Evolutionary conservation across 352 stramenopile species (phyloP), one percentile per base, ranked within the genome.

Genomic region (Globisporangium middletonii): DNA sequence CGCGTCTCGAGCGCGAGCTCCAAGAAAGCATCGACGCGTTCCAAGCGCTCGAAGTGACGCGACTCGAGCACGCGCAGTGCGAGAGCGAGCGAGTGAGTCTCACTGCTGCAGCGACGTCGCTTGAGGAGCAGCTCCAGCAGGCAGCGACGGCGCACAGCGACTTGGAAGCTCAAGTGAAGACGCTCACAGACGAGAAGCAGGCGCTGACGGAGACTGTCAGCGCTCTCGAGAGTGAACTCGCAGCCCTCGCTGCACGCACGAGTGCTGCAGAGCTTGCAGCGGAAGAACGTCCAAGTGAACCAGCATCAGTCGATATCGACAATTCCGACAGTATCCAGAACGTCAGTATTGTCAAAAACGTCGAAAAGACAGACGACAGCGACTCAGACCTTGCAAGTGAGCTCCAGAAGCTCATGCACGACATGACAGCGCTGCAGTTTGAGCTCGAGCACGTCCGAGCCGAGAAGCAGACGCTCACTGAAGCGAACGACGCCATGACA

Each of bases 381-480:
- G 47, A 65, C 2, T 43, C 49, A 41, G 43, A 38, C 44, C 38
- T 66, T 16, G 28, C 55, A 4, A 28, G 11, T 28, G 59, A 79
- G 54, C 38, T 83, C n/a, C 57, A 74, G 50, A 51, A 63, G 30
- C 69, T 83, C 35, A 62, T 79, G 55, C 60, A 72, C 41, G 73
- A 79, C 37, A 35, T 79, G 47, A 49, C 60, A 2, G 67, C 74
- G 50, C 33, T 83, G 45, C 71, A 73, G 48, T 61, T 66, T 18
- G 52, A 69, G 53, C 54, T 76, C 30, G 74, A 81, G 35, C 42
- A 57, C 11, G 28, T 48, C 23, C 53, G 15, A n/a, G 33, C 27
- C 1, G 51, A 61, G 26, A 61, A 65, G 43, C 53, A 18, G 6
- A 19, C 43, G n/a, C 27, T 65, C 11, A 26, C 5, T 18, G n/a